Evolutionary conservation across 495 filamentous ascomycete genomes (phyloP).

Genomic region (Penicillium subrubescens): DNA sequence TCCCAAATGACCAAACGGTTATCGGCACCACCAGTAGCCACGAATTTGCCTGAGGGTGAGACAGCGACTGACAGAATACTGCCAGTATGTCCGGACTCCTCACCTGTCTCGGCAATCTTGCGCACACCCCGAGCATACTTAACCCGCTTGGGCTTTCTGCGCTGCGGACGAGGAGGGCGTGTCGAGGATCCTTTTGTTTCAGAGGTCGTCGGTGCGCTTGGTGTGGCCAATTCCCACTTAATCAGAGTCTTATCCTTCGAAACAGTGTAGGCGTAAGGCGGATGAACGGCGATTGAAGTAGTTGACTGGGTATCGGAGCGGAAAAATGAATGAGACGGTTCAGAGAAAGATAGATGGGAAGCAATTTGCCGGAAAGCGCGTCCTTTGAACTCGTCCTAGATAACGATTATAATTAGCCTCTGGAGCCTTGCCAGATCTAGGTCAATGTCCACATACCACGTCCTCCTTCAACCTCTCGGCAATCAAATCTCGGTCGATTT

Average conservation of each 20-base stretch:
- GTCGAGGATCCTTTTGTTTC: slow-evolving; percentile 59
- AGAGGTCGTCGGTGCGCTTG: slow-evolving; percentile 29
- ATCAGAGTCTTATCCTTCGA: slow-evolving; percentile 80
- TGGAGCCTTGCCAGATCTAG: background rate
- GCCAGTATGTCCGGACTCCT: slow-evolving; percentile 72
- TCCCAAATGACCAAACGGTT: slow-evolving; percentile 85
- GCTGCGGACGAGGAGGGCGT: slow-evolving; percentile 63
- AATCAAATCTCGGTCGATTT: slow-evolving; percentile 90
- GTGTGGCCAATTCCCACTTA: slow-evolving; percentile 77
- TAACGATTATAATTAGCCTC: slow-evolving; percentile 10
- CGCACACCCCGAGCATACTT: slow-evolving; percentile 65
- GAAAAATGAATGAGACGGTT: slow-evolving; percentile 68
- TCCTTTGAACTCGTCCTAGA: slow-evolving; percentile 82
- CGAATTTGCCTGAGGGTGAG: slow-evolving; percentile 83
- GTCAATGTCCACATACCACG: slow-evolving; percentile 53
- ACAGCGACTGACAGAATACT: slow-evolving; percentile 81
- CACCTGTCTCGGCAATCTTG: slow-evolving; percentile 59
- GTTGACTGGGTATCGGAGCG: slow-evolving; percentile 74
- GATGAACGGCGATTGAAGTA: slow-evolving; percentile 75
- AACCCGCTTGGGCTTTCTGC: slow-evolving; percentile 71
- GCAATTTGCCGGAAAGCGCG: slow-evolving; percentile 80
- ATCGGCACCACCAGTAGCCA: slow-evolving; percentile 87
- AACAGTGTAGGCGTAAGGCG: slow-evolving; percentile 82
- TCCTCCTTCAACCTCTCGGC: slow-evolving; percentile 88
- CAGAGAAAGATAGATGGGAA: slow-evolving; percentile 62